Evolutionary conservation across 2,329 filamentous ascomycete genomes (phyloP).

Genomic region (Colletotrichum godetiae): DNA sequence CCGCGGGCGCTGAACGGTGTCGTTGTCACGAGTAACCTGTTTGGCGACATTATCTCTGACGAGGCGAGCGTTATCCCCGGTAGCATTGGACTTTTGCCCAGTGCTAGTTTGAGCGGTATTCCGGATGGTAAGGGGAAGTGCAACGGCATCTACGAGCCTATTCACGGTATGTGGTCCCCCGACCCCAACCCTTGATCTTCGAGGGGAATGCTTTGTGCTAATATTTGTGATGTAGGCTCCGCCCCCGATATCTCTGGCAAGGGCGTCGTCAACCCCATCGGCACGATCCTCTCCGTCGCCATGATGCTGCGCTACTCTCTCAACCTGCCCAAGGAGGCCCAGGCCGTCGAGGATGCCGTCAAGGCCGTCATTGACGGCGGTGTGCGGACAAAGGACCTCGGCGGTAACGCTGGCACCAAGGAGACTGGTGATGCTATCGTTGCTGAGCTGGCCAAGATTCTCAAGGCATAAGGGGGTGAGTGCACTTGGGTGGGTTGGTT

Average conservation of each 20-base stretch:
- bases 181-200: neutral
- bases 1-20: conserved; percentile 89
- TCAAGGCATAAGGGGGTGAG: conserved; percentile 54
- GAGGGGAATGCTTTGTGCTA: neutral
- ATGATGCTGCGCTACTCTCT: conserved; percentile 98
- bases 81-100: conserved; percentile 87
- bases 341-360: conserved; percentile 84
- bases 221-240: conserved; percentile 67
- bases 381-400: conserved; percentile 85
- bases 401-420: conserved; percentile 77
- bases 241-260: conserved; percentile 94
- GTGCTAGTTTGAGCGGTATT: conserved; percentile 86
- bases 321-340: conserved; percentile 79
- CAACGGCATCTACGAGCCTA: conserved; percentile 97
- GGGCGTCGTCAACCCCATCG: conserved; percentile 86
- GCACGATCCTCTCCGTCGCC: conserved; percentile 89
- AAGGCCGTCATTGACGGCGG: conserved; percentile 82
- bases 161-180: conserved; percentile 76
- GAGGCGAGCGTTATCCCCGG: conserved; percentile 96
- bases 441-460: conserved; percentile 76
- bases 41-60: conserved; percentile 95
- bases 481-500: too few relatives aligned
- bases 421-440: conserved; percentile 77
- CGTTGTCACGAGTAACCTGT: conserved; percentile 92
- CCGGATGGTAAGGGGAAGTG: conserved; percentile 87